Evolutionary conservation across 306 rosid species (phyloP).

Genomic region (Cucumis cinereus): DNA sequence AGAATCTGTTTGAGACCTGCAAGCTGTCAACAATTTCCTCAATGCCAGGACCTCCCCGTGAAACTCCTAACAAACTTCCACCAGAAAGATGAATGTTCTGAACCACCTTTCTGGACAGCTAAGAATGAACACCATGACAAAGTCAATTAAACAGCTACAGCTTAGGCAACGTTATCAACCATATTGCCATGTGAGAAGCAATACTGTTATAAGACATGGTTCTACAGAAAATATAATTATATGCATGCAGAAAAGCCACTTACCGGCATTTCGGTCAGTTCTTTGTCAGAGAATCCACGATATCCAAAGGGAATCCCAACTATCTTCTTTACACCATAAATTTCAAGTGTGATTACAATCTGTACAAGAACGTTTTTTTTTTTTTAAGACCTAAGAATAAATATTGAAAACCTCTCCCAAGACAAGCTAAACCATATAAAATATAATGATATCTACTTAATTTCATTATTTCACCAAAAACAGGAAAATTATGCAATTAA

Average conservation of each 20-base stretch:
- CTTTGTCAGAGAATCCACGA: constrained; percentile 81
- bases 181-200: not conserved
- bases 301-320: constrained; percentile 97
- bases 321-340: constrained; percentile 81
- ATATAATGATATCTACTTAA: not conserved
- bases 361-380: constrained; percentile 24
- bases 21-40: constrained; percentile 67
- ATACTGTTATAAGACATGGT: not conserved
- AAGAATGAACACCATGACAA: constrained; percentile 19
- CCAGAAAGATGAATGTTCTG: constrained; percentile 99
- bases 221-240: not conserved
- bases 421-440: not conserved
- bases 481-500: not conserved
- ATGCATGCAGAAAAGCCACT: constrained; percentile 10
- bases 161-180: constrained; percentile 11
- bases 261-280: constrained; percentile 76
- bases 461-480: not conserved
- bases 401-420: not conserved
- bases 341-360: constrained; percentile 97
- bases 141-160: not conserved
- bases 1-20: constrained; percentile 38
- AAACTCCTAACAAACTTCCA: constrained; percentile 96
- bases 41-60: constrained; percentile 83
- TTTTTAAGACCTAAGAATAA: not conserved
- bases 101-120: constrained; percentile 87